Evolutionary conservation across 495 filamentous ascomycete genomes (phyloP).

Genomic region (Pseudomonodictys pantanalensis): DNA sequence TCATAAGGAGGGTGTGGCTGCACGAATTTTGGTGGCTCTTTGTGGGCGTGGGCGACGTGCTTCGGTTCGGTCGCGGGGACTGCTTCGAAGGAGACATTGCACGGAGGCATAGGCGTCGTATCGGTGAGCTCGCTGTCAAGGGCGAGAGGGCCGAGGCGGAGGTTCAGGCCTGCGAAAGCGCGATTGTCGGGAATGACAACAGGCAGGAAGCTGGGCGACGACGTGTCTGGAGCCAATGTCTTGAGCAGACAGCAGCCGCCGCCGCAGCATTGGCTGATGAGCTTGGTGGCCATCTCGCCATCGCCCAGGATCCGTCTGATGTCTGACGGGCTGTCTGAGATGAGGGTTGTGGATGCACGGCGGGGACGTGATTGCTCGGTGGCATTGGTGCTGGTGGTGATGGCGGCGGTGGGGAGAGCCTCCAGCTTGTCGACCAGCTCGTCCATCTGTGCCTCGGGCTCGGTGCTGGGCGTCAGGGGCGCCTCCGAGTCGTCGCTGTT

Average conservation of each 20-base stretch:
- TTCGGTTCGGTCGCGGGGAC: constrained; percentile 30
- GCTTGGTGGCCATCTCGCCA: constrained; percentile 55
- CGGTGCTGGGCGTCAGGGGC: constrained; percentile 54
- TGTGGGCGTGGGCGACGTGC: constrained; percentile 45
- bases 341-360: constrained; percentile 76
- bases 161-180: constrained; percentile 72
- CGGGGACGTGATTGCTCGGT: constrained; percentile 48
- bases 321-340: constrained; percentile 71
- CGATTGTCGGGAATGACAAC: constrained; percentile 73
- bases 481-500: constrained; percentile 46
- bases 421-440: constrained; percentile 44
- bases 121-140: constrained; percentile 65
- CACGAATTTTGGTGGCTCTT: constrained; percentile 81
- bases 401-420: constrained; percentile 37
- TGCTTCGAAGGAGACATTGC: constrained; percentile 66
- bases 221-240: constrained; percentile 52
- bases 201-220: constrained; percentile 55
- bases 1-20: constrained; percentile 93
- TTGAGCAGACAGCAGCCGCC: constrained; percentile 84
- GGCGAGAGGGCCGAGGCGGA: constrained; percentile 72
- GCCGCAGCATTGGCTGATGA: constrained; percentile 72
- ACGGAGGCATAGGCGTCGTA: constrained; percentile 65
- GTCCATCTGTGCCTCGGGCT: constrained; percentile 52
- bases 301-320: constrained; percentile 64
- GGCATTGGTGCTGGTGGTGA: constrained; percentile 36